Percentiles rank a stretch among this genome's conserved stretches.
Evolutionary conservation across 306 rosid species (phyloP).

Genomic region (Clitoria ternatea): DNA sequence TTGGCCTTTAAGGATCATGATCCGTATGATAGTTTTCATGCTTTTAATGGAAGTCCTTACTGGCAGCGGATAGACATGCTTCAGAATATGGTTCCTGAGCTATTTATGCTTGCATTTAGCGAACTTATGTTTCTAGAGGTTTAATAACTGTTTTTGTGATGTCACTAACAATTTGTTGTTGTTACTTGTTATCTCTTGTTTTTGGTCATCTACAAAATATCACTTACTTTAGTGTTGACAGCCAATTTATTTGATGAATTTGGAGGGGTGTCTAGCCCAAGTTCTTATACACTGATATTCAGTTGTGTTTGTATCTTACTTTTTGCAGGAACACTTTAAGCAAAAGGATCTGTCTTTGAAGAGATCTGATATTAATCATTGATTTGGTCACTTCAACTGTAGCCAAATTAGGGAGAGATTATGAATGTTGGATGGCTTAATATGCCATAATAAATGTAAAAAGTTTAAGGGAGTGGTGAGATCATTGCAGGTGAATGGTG

Average conservation of each 20-base stretch:
- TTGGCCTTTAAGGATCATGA: not conserved
- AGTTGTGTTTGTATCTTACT: slow-evolving; percentile 24
- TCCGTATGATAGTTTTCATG: not conserved
- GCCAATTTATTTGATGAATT: slow-evolving; percentile 9
- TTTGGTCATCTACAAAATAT: not conserved
- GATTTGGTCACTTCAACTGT: not conserved
- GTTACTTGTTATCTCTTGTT: not conserved
- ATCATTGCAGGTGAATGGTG: too few relatives aligned
- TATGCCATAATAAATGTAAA: not conserved
- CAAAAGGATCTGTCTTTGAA: slow-evolving; percentile 71
- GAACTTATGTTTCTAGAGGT: not conserved
- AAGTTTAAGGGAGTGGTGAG: not conserved
- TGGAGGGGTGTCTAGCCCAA: slow-evolving; percentile 15
- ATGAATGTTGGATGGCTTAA: not conserved
- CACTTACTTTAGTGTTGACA: not conserved
- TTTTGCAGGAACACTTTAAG: slow-evolving; percentile 79
- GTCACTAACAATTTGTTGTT: not conserved
- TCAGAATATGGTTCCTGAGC: not conserved
- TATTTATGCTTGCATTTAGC: slow-evolving; percentile 8
- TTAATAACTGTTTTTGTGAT: not conserved
- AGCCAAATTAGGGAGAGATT: not conserved
- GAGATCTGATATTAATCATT: not conserved
- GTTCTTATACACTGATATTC: slow-evolving; percentile 18
- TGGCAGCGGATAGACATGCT: not conserved
- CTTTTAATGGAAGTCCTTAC: slow-evolving; percentile 15